These are phyloP conservation scores for Xylaria sp. DNA, from an alignment of 2,329 filamentous ascomycete genomes.

Conservation along the genomic window DNA sequence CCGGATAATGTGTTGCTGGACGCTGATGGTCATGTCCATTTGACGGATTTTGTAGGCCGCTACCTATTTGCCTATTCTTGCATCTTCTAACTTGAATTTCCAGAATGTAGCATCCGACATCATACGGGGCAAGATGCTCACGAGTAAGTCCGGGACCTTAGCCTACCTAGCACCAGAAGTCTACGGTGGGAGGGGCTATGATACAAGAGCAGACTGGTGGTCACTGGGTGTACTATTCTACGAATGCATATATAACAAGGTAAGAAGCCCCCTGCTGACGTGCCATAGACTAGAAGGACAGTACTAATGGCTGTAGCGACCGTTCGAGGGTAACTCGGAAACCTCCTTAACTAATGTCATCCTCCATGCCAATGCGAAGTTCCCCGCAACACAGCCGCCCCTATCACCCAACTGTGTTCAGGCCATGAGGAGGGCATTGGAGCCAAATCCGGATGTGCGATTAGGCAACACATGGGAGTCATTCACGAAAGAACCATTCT, in stretches of 20 bases:
- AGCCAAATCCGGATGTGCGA: constrained; percentile 80
- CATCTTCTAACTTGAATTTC: constrained; percentile 48
- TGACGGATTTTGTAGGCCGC: constrained; percentile 90
- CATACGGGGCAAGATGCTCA: constrained; percentile 81
- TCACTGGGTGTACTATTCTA: constrained; percentile 98
- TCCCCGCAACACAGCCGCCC: constrained; percentile 90
- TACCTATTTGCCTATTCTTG: not conserved
- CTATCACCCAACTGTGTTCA: constrained; percentile 90
- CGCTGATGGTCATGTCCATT: constrained; percentile 91
- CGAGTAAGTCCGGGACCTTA: constrained; percentile 95
- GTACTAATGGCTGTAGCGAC: constrained; percentile 70
- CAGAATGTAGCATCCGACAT: constrained; percentile 98
- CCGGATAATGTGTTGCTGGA: constrained; percentile 92
- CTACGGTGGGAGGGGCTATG: constrained; percentile 89
- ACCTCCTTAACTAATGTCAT: constrained; percentile 83
- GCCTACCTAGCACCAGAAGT: constrained; percentile 97
- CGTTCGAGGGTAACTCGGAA: constrained; percentile 91
- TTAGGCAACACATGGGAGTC: constrained; percentile 89
- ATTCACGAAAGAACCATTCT: constrained; percentile 91
- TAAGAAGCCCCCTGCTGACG: constrained; percentile 53
- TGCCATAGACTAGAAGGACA: not conserved
- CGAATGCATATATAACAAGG: constrained; percentile 99
- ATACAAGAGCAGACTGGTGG: constrained; percentile 97
- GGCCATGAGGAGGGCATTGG: constrained; percentile 85
- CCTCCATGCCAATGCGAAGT: constrained; percentile 82